These are phyloP conservation scores for Aureobasidium vineae DNA, from an alignment of 2,329 filamentous ascomycete genomes.

Conservation along the genomic window DNA sequence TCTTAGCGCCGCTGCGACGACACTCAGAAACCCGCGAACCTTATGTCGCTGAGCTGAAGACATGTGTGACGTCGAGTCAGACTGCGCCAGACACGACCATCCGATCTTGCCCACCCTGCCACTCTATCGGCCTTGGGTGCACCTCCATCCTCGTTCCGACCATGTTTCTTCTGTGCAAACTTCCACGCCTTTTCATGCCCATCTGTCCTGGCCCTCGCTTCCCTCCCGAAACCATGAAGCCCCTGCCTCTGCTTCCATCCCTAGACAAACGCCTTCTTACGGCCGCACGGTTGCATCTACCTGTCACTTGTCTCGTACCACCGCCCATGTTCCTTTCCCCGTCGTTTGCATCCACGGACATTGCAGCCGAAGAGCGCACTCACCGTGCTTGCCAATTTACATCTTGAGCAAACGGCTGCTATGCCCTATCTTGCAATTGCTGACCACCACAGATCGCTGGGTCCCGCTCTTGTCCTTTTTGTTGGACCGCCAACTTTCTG, in stretches of 20 bases:
- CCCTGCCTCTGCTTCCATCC: not conserved
- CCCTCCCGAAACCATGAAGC: constrained; percentile 8
- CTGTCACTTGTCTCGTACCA: constrained; percentile 22
- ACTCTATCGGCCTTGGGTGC: not conserved
- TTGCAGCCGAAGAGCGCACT: not conserved
- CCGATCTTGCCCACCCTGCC: constrained; percentile 1
- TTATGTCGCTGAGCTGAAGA: constrained; percentile 1
- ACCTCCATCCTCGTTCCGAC: not conserved
- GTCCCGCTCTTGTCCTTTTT: not conserved
- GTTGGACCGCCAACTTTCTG: constrained; percentile 3
- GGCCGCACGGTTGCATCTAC: constrained; percentile 17
- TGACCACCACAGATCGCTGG: not conserved
- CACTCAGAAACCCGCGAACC: constrained; percentile 7
- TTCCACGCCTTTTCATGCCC: not conserved
- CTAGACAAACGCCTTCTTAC: constrained; percentile 16
- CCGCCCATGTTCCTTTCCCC: constrained; percentile 17
- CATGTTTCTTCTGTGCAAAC: not conserved
- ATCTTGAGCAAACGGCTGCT: constrained; percentile 21
- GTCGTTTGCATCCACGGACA: constrained; percentile 18
- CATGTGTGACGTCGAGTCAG: constrained; percentile 13
- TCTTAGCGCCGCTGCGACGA: constrained; percentile 12
- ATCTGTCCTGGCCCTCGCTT: not conserved
- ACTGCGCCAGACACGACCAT: not conserved
- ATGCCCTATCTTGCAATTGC: constrained; percentile 16
- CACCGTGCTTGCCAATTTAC: not conserved